These are phyloP conservation scores for Hymenoscyphus fraxineus DNA, from an alignment of 2,329 filamentous ascomycete genomes.

Conservation along the genomic window DNA sequence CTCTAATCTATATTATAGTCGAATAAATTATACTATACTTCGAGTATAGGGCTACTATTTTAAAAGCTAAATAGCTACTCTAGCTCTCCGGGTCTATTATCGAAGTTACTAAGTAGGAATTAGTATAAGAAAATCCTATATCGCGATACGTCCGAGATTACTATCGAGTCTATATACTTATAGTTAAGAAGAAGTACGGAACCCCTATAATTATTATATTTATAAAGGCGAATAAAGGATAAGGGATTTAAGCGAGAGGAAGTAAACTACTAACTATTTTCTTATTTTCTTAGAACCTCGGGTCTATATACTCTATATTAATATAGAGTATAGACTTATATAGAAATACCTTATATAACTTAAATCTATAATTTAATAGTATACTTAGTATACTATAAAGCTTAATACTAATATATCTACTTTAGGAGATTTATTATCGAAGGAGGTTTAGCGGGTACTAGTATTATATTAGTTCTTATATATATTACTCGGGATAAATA, in stretches of 20 bases:
- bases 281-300: neutral
- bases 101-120: neutral
- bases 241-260: neutral
- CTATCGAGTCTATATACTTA: neutral
- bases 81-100: neutral
- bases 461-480: too few relatives aligned
- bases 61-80: neutral
- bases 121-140: neutral
- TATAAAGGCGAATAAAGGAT: neutral
- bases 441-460: too few relatives aligned
- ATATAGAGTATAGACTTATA: neutral
- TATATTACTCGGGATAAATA: too few relatives aligned
- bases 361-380: too few relatives aligned
- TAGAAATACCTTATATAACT: too few relatives aligned
- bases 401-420: too few relatives aligned
- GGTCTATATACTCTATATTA: neutral
- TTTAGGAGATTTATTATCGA: too few relatives aligned
- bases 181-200: neutral
- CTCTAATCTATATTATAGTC: neutral
- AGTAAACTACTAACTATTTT: too few relatives aligned
- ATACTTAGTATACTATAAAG: too few relatives aligned
- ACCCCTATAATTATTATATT: neutral
- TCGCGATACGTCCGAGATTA: neutral
- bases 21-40: neutral
- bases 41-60: neutral